Evolutionary conservation across 1,139 yeast genomes (phyloP), one percentile per base, ranked within the genome.

Genomic region (Zygosaccharomyces sapae): DNA sequence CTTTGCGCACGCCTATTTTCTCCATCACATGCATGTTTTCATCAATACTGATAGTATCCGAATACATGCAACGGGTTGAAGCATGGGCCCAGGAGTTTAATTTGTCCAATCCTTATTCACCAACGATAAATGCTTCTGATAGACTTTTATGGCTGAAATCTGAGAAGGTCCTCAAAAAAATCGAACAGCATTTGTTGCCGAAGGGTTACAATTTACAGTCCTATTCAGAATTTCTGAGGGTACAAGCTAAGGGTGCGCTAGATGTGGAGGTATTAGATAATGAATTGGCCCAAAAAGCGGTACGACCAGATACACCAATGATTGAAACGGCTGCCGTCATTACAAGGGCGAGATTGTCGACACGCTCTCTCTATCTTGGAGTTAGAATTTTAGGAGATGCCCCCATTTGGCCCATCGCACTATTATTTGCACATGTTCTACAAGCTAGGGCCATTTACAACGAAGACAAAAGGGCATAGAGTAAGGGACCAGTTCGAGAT

Each of bases 351-450:
- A 70, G 77, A 55, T 68, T 83, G 34, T 77, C 86, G 6, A 70
- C 76, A 24, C 76, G 80, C 57, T 74, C 80, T 25, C 66, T 83
- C 43, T 80, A 81, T 51, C 66, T 84, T 46, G 92, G 92, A 25
- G 83, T 84, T 10, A 70, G 88, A 52, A 79, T 84, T 29, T 71
- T 85, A 46, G 87, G 88, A 1, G 89, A 84, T 68, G 88, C 89
- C 0, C 90, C 92, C 1, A 83, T 84, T 12, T 84, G 92, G 92
- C 90, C 92, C 1, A 75, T 83, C 46, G 86, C 88, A 1, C 70
- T 83, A 65, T 76, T 83, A 13, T 82, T 83, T 67, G 89, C 89
- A 0, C 89, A 83, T 61, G 88, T 87, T 3, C 71, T 84, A 58
- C 83, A 82, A 61, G 75, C 81, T 34, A 75, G 89, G 60, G 86